Evolutionary conservation across 1,284 basidiomycete species (phyloP).

Genomic region (Sanguinoderma infundibulare): DNA sequence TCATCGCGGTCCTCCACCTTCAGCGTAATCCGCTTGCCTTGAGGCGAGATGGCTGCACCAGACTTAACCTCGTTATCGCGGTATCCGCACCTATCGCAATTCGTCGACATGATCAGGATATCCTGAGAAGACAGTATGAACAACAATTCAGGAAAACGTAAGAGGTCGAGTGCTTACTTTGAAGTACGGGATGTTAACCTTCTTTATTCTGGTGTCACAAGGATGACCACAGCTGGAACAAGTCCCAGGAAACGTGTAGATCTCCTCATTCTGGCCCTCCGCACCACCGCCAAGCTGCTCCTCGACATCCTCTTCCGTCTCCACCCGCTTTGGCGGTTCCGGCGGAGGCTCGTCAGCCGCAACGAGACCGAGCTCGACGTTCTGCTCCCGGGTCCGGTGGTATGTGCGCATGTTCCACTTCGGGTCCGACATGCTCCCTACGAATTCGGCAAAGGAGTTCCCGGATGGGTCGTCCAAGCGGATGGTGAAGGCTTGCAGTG

Average conservation of each 20-base stretch:
- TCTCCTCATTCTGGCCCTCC: slow-evolving; percentile 71
- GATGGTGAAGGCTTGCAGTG: slow-evolving; percentile 82
- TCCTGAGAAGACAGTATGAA: slow-evolving; percentile 56
- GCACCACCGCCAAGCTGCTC: slow-evolving; percentile 37
- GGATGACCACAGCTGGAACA: slow-evolving; percentile 91
- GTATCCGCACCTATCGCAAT: slow-evolving; percentile 95
- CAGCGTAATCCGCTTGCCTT: slow-evolving; percentile 88
- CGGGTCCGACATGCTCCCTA: slow-evolving; percentile 80
- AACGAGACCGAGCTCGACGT: slow-evolving; percentile 79
- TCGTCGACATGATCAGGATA: slow-evolving; percentile 98
- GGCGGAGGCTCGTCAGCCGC: slow-evolving; percentile 48
- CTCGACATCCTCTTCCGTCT: slow-evolving; percentile 23
- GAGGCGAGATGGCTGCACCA: slow-evolving; percentile 84
- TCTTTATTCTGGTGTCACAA: slow-evolving; percentile 93
- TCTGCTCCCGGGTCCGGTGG: slow-evolving; percentile 83
- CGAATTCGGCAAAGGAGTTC: slow-evolving; percentile 93
- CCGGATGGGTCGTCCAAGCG: slow-evolving; percentile 93
- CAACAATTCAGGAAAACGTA: not conserved
- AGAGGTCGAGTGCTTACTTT: slow-evolving; percentile 56
- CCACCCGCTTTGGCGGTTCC: slow-evolving; percentile 14
- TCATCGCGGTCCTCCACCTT: slow-evolving; percentile 95
- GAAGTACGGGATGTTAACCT: slow-evolving; percentile 97
- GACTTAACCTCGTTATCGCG: slow-evolving; percentile 98
- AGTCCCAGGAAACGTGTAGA: slow-evolving; percentile 87
- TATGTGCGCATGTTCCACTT: slow-evolving; percentile 95